Base-by-base conservation (phyloP, 1,284 basidiomycete genomes). In the Cutaneotrichosporon mucoides region DNA sequence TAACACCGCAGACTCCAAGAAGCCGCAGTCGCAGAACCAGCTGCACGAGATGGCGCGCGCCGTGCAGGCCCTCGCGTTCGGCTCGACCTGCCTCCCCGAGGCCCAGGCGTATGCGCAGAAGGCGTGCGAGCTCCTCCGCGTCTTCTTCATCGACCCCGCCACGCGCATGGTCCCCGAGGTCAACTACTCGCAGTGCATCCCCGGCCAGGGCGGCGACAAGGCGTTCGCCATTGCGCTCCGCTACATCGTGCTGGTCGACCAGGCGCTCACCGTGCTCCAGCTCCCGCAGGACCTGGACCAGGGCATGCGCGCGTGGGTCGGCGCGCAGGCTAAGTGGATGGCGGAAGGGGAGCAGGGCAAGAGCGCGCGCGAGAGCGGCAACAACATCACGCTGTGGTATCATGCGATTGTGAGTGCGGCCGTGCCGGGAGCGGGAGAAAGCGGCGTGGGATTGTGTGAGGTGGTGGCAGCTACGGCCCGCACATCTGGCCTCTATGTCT, bases 181-280 rank as follows among this genome's bases (percentile, higher is more conserved):
- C 11, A 50, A 59, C 42, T 73, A 66, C 45, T 62, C 71, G 13
- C 72, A 74, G 58, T 67, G 65, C 57, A 57, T 63, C 42, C 68
- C 69, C 0, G 65, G 67, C 6, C 66, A 68, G 4, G 48, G 66
- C 8, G 66, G 72, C 2, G 66, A 71, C 51, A 59, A 62, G 40
- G 48, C 48, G 15, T 74, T 74, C 44, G 65, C 68, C 42, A 66
- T 74, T n/a, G 66, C 71, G 68, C 60, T 64, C 38, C 72, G 72
- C 15, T 66, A 66, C 57, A 63, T 73, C 43, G 58, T 71, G 24
- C 63, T 73, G 5, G 67, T 71, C 4, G 59, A 66, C 13, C 70
- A 70, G 60, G 62, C 65, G 5, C 46, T 72, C 2, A 55, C 41
- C 3, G n/a, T 64, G 3, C 55, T 64, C 9, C 51, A n/a, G 5